A percentile compares a stretch with the other conserved stretches of the same genome.
These are phyloP conservation scores for Harringtonia aguacate DNA, from an alignment of 2,329 filamentous ascomycete genomes.

Conservation along the genomic window DNA sequence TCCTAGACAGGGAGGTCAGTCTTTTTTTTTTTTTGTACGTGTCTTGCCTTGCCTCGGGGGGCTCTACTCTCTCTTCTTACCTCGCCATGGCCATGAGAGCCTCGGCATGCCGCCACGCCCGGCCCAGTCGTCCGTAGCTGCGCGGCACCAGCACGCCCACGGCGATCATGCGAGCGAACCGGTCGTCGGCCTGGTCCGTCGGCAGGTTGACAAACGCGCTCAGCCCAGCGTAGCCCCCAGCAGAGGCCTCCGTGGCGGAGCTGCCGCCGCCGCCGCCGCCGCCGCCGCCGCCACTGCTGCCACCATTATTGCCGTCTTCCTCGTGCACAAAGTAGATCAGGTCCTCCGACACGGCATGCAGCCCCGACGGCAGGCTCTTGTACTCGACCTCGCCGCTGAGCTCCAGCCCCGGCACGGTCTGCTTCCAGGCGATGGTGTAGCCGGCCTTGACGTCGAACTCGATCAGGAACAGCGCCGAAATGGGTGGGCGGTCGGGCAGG, in stretches of 20 bases:
- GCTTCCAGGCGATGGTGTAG: conserved; percentile 86
- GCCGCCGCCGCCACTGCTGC: conserved; percentile 18
- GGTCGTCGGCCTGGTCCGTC: conserved; percentile 62
- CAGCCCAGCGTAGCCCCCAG: conserved; percentile 63
- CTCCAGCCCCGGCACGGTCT: conserved; percentile 54
- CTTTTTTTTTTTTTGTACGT: too few relatives aligned
- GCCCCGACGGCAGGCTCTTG: conserved; percentile 86
- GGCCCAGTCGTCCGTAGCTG: conserved; percentile 73
- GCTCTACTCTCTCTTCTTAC: conserved; percentile 27
- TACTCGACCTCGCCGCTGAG: conserved; percentile 88
- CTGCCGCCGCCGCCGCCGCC: neutral
- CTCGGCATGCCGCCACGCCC: conserved; percentile 81
- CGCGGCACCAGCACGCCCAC: conserved; percentile 82
- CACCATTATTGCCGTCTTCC: conserved; percentile 19
- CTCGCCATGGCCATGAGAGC: conserved; percentile 63
- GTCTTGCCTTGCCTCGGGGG: too few relatives aligned
- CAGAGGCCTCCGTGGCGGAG: neutral
- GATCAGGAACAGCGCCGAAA: conserved; percentile 78
- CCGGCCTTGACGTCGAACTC: conserved; percentile 88
- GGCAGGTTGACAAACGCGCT: conserved; percentile 84
- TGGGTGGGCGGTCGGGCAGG: conserved; percentile 41
- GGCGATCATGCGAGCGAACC: conserved; percentile 86
- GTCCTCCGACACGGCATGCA: conserved; percentile 82
- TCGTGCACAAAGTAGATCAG: conserved; percentile 90
- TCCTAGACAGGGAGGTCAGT: conserved; percentile 22